Base-by-base conservation (phyloP, 768 basidiomycete species). In the Lenzites betulinus region DNA sequence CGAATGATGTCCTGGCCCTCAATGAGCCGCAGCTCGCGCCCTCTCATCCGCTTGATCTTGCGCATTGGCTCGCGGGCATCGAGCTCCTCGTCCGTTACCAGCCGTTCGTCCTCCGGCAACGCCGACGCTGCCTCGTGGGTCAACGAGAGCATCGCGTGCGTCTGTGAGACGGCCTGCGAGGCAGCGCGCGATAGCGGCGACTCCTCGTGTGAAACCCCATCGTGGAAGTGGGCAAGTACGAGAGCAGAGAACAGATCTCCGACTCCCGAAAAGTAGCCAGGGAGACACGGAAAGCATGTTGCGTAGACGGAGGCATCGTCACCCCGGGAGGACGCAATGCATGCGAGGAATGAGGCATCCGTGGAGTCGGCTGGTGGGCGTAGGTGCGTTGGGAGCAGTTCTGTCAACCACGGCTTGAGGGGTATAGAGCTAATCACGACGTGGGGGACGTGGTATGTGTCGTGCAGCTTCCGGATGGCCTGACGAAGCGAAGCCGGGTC, bases 241-340 rank as follows among this genome's bases (percentile, higher is more conserved):
- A 98, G 84, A 1, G 96, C 92, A 7, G 94, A 94, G 77, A 98
- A 98, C 57, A 98, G 86, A 73, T 99, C 97, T 18, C 97, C 97
- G 12, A 97, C 95, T 25, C 97, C 97, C 20, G 93, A 90, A 73
- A 95, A 98, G 77, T 98, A 97, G 12, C 95, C 95, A 6, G 88
- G 83, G 46, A 98, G 81, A 28, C 88, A 81, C 2, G 89, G 88
- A 9, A 99, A 85, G 44, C 80, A 82, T 67, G 86, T 86, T 0
- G 85, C 86, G 73, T 90, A 84, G 3, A 95, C 83, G 0, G 73
- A 12, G 20, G 26, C 1, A 0, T 83, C 82, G 70, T 51, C 63
- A 18, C 67, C 64, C 3, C 70, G 55, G n/a, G 76, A 56, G 1
- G 86, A 83, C 0, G 95, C 80, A 56, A 96, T 83, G 74, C 92